Evolutionary conservation across 1,284 basidiomycete genomes (phyloP).

Genomic region (Boletus calvinii): DNA sequence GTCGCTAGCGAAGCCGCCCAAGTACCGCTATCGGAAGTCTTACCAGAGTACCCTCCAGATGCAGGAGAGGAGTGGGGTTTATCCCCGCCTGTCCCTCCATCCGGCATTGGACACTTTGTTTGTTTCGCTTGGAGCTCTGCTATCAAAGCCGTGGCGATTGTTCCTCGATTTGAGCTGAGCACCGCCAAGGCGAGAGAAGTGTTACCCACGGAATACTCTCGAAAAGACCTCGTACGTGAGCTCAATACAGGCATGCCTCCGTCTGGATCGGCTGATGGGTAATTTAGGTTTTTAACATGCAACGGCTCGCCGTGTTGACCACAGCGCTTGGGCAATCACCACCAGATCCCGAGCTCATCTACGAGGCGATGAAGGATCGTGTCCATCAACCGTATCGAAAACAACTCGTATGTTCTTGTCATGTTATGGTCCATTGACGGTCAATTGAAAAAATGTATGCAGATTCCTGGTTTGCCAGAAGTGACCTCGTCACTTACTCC

Average conservation of each 20-base stretch:
- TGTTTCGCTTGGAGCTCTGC: constrained; percentile 84
- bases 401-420: constrained; percentile 57
- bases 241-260: background rate
- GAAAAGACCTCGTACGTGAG: constrained; percentile 84
- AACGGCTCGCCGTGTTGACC: constrained; percentile 96
- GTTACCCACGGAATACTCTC: constrained; percentile 79
- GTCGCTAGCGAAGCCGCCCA: constrained; percentile 75
- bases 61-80: constrained; percentile 90
- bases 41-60: constrained; percentile 95
- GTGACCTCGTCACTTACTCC: constrained; percentile 90
- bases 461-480: constrained; percentile 95
- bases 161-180: constrained; percentile 94
- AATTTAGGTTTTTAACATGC: constrained; percentile 94
- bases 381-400: constrained; percentile 97
- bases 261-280: constrained; percentile 4
- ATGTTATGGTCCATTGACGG: background rate
- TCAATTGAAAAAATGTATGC: constrained; percentile 4
- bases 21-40: constrained; percentile 93
- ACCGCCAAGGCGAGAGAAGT: constrained; percentile 94
- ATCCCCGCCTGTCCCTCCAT: constrained; percentile 84
- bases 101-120: constrained; percentile 93
- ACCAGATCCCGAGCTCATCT: constrained; percentile 92
- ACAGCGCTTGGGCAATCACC: constrained; percentile 90
- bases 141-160: constrained; percentile 94
- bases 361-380: constrained; percentile 99